A percentile compares a stretch with the other conserved stretches of the same genome.
Evolutionary conservation across 305 asterid genomes (phyloP).

Genomic region (Caryopteris hybrid): DNA sequence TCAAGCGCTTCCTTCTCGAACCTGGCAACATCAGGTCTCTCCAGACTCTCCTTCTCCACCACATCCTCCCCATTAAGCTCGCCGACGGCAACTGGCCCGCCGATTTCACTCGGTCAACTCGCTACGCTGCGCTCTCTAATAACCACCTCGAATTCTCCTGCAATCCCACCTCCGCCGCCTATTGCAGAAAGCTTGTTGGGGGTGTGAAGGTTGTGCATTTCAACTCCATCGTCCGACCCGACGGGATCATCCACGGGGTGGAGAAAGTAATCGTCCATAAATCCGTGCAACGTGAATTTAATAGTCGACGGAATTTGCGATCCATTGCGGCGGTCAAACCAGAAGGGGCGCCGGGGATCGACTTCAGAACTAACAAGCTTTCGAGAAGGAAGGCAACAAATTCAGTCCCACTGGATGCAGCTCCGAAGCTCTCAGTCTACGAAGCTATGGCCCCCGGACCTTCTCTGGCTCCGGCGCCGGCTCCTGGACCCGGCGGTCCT

Average conservation of each 20-base stretch:
- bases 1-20: constrained; percentile 34
- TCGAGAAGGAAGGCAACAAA: neutral
- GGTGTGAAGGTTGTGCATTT: constrained; percentile 13
- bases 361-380: constrained; percentile 15
- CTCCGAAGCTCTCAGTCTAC: constrained; percentile 4
- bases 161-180: neutral
- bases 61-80: constrained; percentile 22
- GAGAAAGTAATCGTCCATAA: constrained; percentile 21
- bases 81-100: constrained; percentile 7
- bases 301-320: constrained; percentile 18
- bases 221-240: constrained; percentile 24
- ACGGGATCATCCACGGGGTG: constrained; percentile 32
- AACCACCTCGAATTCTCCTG: constrained; percentile 12
- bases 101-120: constrained; percentile 4
- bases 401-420: neutral
- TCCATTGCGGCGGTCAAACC: constrained; percentile 32
- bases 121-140: constrained; percentile 10
- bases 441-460: constrained; percentile 22
- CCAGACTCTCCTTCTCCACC: constrained; percentile 28
- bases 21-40: constrained; percentile 34
- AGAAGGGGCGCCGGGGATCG: constrained; percentile 27
- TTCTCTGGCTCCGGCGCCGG: constrained; percentile 28
- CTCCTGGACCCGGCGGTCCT: constrained; percentile 28
- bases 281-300: constrained; percentile 28
- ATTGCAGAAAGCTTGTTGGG: neutral